Base-by-base conservation (phyloP, 371 early-diverging fungal genomes). In the Funneliformis caledonium region DNA sequence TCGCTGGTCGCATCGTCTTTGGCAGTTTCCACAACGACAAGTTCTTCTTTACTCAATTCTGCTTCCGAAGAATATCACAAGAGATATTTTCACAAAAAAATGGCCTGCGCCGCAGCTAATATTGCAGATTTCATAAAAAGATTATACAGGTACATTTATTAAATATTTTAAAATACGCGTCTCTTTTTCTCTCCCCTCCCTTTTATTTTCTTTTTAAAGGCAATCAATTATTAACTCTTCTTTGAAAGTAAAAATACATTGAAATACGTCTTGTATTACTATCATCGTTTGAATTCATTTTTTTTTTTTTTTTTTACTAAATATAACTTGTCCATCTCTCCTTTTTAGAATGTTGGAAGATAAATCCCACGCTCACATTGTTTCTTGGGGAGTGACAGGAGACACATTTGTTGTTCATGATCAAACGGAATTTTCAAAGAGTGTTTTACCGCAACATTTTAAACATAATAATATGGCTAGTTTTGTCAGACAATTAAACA, bases 401-500 rank as follows among this genome's bases (percentile, higher is more conserved):
- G 91, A 88, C 1, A 92, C 94, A 1, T 97, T 98, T 86, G 86
- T 96, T 42, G 95, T 97, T 77, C 89, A 90, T 80, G 92, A 96
- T 80, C 92, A 93, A 47, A 91, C 89, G 69, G 92, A 89, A 72
- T 96, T 95, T 82, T 88, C 90, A 31, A 91, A 89, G 80, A 83
- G 85, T 14, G 91, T 97, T 72, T 85, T 98, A 10, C 95, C 96
- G 19, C 88, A 88, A 43, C 94, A 94, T 83, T 97, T 97, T 85
- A 97, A 96, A 84, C 97, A 97, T 87, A 93, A 92, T 84, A 97
- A 98, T 83, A 94, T 97, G 65, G 93, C 96, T 11, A 93, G 94
- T 74, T 98, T 98, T 90, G 95, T 97, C 10, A 91, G 98, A 52
- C 98, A 98, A 82, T 89, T 98, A 6, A 98, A 98, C 88, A 98